phyloP scores from a whole-genome alignment of 139 green algal species.

The Limnomonas spitsbergensis region DNA sequence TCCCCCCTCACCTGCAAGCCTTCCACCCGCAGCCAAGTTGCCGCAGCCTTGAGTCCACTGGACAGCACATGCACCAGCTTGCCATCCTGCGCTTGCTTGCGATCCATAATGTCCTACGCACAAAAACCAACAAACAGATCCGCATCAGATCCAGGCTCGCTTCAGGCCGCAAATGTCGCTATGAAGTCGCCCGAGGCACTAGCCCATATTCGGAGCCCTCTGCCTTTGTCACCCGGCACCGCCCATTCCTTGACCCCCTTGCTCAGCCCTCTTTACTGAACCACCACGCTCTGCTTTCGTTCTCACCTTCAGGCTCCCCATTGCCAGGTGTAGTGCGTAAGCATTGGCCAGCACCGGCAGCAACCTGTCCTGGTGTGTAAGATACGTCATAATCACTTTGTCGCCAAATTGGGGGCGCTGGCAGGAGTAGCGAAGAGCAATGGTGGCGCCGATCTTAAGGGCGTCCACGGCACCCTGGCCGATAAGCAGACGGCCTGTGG shows the following conservation, averaged over 20 bases:
- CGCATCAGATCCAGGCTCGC: no score
- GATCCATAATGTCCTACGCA: conserved; percentile 26
- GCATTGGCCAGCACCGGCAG: conserved; percentile 72
- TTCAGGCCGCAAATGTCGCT: no score
- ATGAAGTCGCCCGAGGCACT: no score
- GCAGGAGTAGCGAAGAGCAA: conserved; percentile 77
- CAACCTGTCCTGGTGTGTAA: conserved; percentile 82
- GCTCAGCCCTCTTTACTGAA: no score
- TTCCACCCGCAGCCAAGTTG: conserved; percentile 72
- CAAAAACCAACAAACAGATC: not conserved
- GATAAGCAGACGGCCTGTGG: conserved; percentile 74
- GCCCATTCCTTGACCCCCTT: no score
- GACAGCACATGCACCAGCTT: conserved; percentile 82
- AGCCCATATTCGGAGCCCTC: no score
- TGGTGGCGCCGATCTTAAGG: conserved; percentile 74
- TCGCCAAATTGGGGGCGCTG: conserved; percentile 72
- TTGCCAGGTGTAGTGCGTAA: conserved; percentile 77
- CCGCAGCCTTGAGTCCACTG: conserved; percentile 79
- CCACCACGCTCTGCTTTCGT: no score
- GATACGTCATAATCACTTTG: conserved; percentile 75
- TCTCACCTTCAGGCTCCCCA: conserved; percentile 63
- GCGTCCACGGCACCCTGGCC: conserved; percentile 74
- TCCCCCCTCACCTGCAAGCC: not conserved
- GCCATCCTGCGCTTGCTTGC: conserved; percentile 41
- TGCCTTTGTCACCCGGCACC: no score